Conservation (phyloP, 495 filamentous ascomycete genomes). For the Aspergillus ellipticus region DNA sequence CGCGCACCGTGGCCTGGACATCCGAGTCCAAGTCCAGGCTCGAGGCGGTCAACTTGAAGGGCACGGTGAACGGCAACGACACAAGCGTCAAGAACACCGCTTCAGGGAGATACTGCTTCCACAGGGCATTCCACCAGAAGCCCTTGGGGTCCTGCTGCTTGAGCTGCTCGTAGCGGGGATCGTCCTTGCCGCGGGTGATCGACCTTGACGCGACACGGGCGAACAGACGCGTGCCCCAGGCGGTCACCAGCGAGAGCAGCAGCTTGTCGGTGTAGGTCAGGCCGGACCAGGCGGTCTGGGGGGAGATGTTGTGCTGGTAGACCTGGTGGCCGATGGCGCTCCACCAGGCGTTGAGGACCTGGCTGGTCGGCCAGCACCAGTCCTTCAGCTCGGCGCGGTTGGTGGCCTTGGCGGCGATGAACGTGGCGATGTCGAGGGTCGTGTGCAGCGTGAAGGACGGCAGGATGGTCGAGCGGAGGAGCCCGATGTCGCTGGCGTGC, state of each 20-base stretch:
- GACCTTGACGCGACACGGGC: conserved; percentile 45
- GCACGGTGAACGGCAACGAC: conserved; percentile 50
- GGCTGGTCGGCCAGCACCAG: conserved; percentile 52
- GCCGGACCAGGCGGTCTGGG: conserved; percentile 36
- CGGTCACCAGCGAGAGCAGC: conserved; percentile 48
- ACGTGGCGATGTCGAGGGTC: conserved; percentile 43
- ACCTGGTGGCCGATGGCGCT: conserved; percentile 48
- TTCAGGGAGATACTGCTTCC: conserved; percentile 51
- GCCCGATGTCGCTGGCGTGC: conserved; percentile 34
- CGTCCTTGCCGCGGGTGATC: conserved; percentile 46
- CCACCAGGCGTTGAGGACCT: conserved; percentile 57
- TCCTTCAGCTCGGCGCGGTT: conserved; percentile 54
- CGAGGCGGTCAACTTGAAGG: conserved; percentile 35
- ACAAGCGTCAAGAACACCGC: conserved; percentile 50
- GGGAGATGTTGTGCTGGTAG: conserved; percentile 32
- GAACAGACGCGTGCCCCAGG: conserved; percentile 53
- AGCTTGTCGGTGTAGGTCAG: conserved; percentile 50
- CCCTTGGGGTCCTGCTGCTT: conserved; percentile 41
- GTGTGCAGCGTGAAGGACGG: conserved; percentile 47
- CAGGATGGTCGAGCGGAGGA: conserved; percentile 48
- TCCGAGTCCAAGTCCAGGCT: conserved; percentile 9
- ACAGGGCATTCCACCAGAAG: conserved; percentile 51
- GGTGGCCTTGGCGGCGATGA: conserved; percentile 41
- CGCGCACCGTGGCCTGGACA: conserved; percentile 25
- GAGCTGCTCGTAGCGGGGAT: conserved; percentile 47